Base-by-base conservation (phyloP, 345 rosid genomes). In the Salix dunnii region DNA sequence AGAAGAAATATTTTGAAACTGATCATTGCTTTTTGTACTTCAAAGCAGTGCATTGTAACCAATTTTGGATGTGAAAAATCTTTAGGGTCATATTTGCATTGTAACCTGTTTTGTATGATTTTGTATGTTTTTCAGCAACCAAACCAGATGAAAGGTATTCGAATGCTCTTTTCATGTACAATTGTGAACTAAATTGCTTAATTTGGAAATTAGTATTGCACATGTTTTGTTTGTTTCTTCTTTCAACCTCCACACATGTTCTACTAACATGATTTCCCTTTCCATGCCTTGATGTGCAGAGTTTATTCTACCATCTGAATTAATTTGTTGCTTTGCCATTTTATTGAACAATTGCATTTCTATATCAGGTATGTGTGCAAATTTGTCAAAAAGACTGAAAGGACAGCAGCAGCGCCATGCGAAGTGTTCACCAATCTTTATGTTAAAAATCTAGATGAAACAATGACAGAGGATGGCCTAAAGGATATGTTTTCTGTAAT, bases 301-400 rank as follows among this genome's bases (percentile, higher is more conserved):
- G 33, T 2, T 30, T 31, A n/a, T 30, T 65, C 11, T 16, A 18
- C 33, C 21, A 25, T 13, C 67, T 62, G 20, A 12, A 33, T 31
- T 30, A 28, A 33, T 21, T 20, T 33, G 36, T 31, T 49, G 27
- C 33, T 53, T 46, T 42, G 20, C 30, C 13, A 27, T 7, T 46
- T 46, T 53, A 43, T 43, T 43, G 49, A 43, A 43, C 49, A 13
- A 18, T 73, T 77, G 58, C 64, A 43, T 28, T 74, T 75, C n/a
- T 73, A 78, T 40, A 73, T 67, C 72, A 94, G 96, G 38, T 78
- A 80, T 76, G 90, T 87, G 17, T 78, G 84, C 33, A 82, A 80
- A 76, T 94, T 94, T 79, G 80, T 90, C 74, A 90, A 77, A 79
- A 90, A 82, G 85, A 79, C 61, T 71, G 87, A 85, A 49, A 86